Evolutionary conservation across 768 basidiomycete species (phyloP), one percentile per base, ranked within the genome.

Genomic region (Vararia minispora): DNA sequence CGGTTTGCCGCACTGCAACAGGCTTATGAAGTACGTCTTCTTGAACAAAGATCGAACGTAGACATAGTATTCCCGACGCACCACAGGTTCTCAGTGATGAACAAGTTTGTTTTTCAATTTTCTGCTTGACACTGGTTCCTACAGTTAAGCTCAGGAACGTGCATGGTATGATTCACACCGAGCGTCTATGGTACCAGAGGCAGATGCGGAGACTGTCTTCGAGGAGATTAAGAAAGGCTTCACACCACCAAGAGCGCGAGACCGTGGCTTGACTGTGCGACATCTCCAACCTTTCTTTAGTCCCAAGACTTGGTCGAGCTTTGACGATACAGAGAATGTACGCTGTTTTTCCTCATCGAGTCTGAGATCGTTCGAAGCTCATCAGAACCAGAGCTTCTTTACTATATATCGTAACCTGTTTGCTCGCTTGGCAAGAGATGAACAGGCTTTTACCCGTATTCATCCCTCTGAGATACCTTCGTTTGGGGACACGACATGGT

Each of bases 141-240:
- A 28, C 31, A 26, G n/a, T 34, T 20, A 31, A 22, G 20, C 31
- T 35, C 39, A 94, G 85, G 94, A 98, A 69, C 70, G 95, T 49
- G 91, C 95, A 30, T 99, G 91, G 87, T 99, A 99, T 58, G 95
- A 99, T 59, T 78, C 78, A 4, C 94, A 98, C 57, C 78, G 80
- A 41, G 77, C 82, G 21, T 82, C 84, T 18, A 68, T 90, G 6
- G 64, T 68, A 13, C 83, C 84, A 3, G 83, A 85, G 50, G 75
- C 87, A 28, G 92, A 92, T 56, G 85, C 84, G 30, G 77, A 82
- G 30, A 72, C 69, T 3, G 79, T 94, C 12, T 86, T 89, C 50
- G 80, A 95, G 44, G 84, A 90, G 50, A 80, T 97, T 39, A 73
- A 76, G 35, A 71, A 63, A 41, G 92, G 92, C 12, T 59, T 61